These are phyloP conservation scores for Ustilago xerochloae DNA, from an alignment of 1,284 basidiomycete species.

Conservation along the genomic window DNA sequence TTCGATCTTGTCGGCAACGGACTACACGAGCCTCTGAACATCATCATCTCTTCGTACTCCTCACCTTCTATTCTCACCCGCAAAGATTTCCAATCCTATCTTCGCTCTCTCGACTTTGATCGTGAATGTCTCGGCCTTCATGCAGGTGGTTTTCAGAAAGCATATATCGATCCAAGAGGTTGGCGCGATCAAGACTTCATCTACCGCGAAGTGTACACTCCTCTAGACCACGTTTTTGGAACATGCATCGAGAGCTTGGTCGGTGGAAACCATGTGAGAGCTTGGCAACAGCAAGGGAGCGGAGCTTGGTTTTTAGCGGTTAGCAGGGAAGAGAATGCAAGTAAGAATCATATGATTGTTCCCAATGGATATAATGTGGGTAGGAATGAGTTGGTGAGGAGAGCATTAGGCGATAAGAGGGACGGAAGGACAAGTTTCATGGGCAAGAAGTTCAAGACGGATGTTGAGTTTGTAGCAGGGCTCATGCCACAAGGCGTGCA, in stretches of 20 bases:
- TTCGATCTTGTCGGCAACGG: slow-evolving; percentile 50
- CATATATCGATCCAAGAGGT: slow-evolving; percentile 47
- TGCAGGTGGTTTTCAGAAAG: slow-evolving; percentile 47
- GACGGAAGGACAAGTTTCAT: slow-evolving; percentile 52
- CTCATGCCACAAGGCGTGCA: slow-evolving; percentile 72
- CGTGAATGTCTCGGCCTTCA: slow-evolving; percentile 65
- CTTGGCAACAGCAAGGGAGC: slow-evolving; percentile 71
- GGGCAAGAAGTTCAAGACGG: slow-evolving; percentile 71
- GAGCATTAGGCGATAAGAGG: slow-evolving; percentile 26
- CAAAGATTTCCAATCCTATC: slow-evolving; percentile 60
- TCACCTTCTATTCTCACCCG: slow-evolving; percentile 48
- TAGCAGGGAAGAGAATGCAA: slow-evolving; percentile 48
- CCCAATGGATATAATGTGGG: slow-evolving; percentile 61
- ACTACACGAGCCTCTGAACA: slow-evolving; percentile 62
- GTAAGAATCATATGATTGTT: slow-evolving; percentile 49
- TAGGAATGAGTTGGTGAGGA: slow-evolving; percentile 77
- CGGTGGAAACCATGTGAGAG: slow-evolving; percentile 88
- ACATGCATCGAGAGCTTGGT: slow-evolving; percentile 77
- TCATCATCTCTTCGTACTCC: slow-evolving; percentile 59
- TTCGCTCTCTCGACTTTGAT: slow-evolving; percentile 60
- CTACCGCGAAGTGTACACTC: slow-evolving; percentile 56
- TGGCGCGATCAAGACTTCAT: slow-evolving; percentile 52
- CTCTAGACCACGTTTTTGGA: slow-evolving; percentile 46
- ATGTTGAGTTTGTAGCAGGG: slow-evolving; percentile 71
- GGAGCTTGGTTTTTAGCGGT: slow-evolving; percentile 84